Evolutionary conservation across 2,329 filamentous ascomycete species (phyloP), one percentile per base, ranked within the genome.

Genomic region (Exophiala aquamarina): DNA sequence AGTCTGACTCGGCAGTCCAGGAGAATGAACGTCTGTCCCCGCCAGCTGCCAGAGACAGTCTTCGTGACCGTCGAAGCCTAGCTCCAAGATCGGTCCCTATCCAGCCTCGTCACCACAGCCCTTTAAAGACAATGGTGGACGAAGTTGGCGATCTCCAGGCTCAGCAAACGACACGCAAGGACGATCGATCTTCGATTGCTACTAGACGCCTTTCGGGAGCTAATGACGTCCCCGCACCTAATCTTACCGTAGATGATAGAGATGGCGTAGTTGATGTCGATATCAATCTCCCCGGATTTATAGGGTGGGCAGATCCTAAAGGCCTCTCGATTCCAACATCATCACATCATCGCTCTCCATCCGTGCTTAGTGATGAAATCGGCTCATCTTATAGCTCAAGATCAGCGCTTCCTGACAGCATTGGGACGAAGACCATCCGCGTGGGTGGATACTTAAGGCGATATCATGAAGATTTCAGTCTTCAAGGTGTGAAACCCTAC

Each of bases 181-280:
- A 20, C 17, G 34, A 31, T 11, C 34, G 19, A 10, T 6, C 15
- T 13, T 20, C 46, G 11, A 29, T 19, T n/a, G 21, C 29, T 7
- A 15, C 33, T n/a, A 35, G n/a, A 36, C 21, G 36, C n/a, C 33
- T 43, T 4, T 47, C 54, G 5, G 31, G 39, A 8, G 32, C 32
- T 28, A 41, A 19, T 23, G 51, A 52, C 6, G 40, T 43, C 18
- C 45, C 40, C 9, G 43, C 55, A 20, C 57, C 57, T n/a, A 46
- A 47, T n/a, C 51, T 60, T 2, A 51, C 41, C 9, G 58, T 60
- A 3, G 55, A 60, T 29, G 55, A 76, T 36, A 73, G 76, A 20
- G 79, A 82, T 54, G 79, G 79, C 1, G 73, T 82, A n/a, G 75
- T 82, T 21, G 79, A 82, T 56, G 77, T 82, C 40, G 77, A 81